Conservation (phyloP, 495 filamentous ascomycete species). For the Viridothelium virens region DNA sequence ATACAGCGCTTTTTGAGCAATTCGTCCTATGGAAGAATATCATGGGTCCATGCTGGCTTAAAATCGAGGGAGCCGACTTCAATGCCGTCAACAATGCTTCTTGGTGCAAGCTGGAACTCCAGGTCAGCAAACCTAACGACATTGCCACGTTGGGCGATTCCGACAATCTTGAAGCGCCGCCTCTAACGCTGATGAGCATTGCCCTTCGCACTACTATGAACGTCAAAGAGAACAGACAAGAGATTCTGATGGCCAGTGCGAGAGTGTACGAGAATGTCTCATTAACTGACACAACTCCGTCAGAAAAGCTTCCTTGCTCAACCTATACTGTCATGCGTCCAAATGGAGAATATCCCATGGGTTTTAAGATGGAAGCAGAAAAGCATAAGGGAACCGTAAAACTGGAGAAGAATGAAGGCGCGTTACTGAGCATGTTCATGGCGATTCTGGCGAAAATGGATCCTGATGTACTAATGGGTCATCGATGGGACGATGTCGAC, state of each 20-base stretch:
- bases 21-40: conserved; percentile 97
- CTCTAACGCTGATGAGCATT: conserved; percentile 89
- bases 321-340: conserved; percentile 91
- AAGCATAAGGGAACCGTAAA: conserved; percentile 67
- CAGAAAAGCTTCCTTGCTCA: conserved; percentile 79
- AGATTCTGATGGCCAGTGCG: conserved; percentile 83
- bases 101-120: conserved; percentile 92
- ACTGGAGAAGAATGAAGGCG: conserved; percentile 70
- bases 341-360: conserved; percentile 59
- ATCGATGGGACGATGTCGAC: conserved; percentile 92
- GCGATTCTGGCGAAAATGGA: conserved; percentile 80
- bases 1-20: conserved; percentile 91
- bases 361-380: conserved; percentile 68
- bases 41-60: conserved; percentile 97
- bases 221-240: conserved; percentile 89
- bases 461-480: conserved; percentile 91
- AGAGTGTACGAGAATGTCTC: conserved; percentile 87
- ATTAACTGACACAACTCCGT: conserved; percentile 75
- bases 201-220: conserved; percentile 83
- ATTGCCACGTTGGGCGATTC: conserved; percentile 63
- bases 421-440: conserved; percentile 77
- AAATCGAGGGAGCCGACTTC: conserved; percentile 77
- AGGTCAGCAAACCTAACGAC: conserved; percentile 64
- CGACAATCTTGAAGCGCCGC: conserved; percentile 72
- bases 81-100: conserved; percentile 80